Base-by-base conservation (phyloP, 1,284 basidiomycete species). In the Ustilago hordei region DNA sequence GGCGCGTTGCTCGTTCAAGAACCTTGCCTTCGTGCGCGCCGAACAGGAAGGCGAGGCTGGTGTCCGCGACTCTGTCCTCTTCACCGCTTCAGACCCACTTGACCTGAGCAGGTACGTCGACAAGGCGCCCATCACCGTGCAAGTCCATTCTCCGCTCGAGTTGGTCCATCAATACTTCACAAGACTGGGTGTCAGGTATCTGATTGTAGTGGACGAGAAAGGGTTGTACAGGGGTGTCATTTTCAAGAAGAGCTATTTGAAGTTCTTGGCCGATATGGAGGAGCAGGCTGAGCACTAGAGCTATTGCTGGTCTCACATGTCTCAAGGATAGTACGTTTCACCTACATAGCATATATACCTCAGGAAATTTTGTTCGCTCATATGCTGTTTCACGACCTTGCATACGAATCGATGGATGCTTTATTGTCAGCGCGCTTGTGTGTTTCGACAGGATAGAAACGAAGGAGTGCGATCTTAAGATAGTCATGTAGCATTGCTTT, bases 41-140 rank as follows among this genome's bases (percentile, higher is more conserved):
- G 60, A 60, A 11, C 56, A 61, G 11, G 70, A 69, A 39, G 75
- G 67, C 3, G 64, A 64, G 36, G 69, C 66, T 4, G 54, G 52
- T 9, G 67, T 78, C 19, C 60, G 74, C 19, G 79, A 79, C 23
- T 81, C 79, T 34, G 62, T 74, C 4, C 61, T 75, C 35, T 68
- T 77, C 52, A 59, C 65, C 28, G 45, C 57, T 8, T 47, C 52
- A 0, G 78, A 76, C 34, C 72, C 72, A 2, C 92, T 93, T 77
- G 93, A 97, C 84, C 92, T 97, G 75, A 93, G 92, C 70, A 88
- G 91, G 32, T 97, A 95, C 84, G 95, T 95, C 90, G 94, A 97
- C 84, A 90, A 93, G 88, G 93, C 93, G 75, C 95, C 95, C 0
- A 88, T 95, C 78, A 94, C 91, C 0, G 90, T 95, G 23, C 91